A percentile compares a stretch with the other conserved stretches of the same genome.
phyloP scores from a whole-genome alignment of 208 protist genomes.

The Trypanosoma platydactyli region DNA sequence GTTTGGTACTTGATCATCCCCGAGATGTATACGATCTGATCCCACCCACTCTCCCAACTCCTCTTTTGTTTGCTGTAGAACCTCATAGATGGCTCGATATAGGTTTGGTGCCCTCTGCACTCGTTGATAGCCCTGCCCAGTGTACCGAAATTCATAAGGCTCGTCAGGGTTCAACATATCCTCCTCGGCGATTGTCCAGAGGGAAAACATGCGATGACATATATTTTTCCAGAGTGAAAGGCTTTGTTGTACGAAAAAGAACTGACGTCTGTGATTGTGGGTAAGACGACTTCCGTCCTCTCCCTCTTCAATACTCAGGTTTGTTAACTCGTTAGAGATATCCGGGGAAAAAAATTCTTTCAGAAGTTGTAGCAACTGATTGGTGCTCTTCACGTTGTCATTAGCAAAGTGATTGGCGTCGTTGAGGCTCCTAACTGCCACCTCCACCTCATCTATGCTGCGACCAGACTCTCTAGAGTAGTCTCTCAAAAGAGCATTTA shows the following conservation, averaged over 20 bases:
- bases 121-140: conserved; percentile 95
- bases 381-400: conserved; percentile 81
- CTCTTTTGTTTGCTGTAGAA: conserved; percentile 88
- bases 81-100: conserved; percentile 77
- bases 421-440: conserved; percentile 85
- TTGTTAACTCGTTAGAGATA: conserved; percentile 34
- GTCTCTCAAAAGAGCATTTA: conserved; percentile 64
- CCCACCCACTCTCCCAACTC: conserved; percentile 90
- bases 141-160: conserved; percentile 87
- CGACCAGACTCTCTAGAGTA: conserved; percentile 44
- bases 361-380: conserved; percentile 71
- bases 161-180: conserved; percentile 90
- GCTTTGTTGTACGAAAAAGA: conserved; percentile 95
- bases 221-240: conserved; percentile 96
- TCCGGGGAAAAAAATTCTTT: conserved; percentile 77
- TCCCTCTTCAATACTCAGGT: conserved; percentile 83
- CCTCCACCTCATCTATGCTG: conserved; percentile 61
- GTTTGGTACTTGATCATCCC: conserved; percentile 98
- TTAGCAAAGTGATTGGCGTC: conserved; percentile 91
- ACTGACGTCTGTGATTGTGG: conserved; percentile 95
- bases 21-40: conserved; percentile 95
- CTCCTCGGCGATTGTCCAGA: conserved; percentile 94
- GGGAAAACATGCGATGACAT: conserved; percentile 80
- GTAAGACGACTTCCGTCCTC: conserved; percentile 91
- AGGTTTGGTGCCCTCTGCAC: conserved; percentile 91